phyloP scores from a whole-genome alignment of 192 early-diverging fungal genomes.

The Pecoramyces ruminantium region DNA sequence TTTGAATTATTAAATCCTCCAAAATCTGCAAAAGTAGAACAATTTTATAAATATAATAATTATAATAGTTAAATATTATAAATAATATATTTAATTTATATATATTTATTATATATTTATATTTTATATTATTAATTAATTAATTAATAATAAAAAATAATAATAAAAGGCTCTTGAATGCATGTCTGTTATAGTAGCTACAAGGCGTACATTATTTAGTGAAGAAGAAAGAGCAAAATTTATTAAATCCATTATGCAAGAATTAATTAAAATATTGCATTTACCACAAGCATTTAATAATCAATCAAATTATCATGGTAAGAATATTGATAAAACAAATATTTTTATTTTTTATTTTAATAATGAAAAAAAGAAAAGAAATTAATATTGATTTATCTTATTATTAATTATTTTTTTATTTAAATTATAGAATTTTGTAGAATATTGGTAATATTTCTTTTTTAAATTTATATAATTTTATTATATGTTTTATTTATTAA shows the following conservation, averaged over 20 bases:
- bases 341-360: not conserved
- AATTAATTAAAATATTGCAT: constrained; percentile 46
- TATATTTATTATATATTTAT: no score
- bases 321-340: not conserved
- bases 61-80: no score
- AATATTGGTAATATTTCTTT: constrained; percentile 23
- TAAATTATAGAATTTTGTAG: constrained; percentile 48
- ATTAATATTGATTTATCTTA: no score
- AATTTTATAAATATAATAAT: not conserved
- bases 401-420: no score
- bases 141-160: no score
- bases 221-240: constrained; percentile 53
- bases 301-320: constrained; percentile 54
- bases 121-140: no score
- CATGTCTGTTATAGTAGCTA: constrained; percentile 57
- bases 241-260: constrained; percentile 50
- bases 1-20: constrained; percentile 43
- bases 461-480: no score
- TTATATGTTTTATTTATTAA: no score
- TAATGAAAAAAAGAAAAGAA: not conserved
- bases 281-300: constrained; percentile 43
- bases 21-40: constrained; percentile 19
- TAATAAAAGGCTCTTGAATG: constrained; percentile 70
- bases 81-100: constrained; percentile 4
- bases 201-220: constrained; percentile 71